A percentile compares a stretch with the other conserved stretches of the same genome.
Evolutionary conservation across 192 early-diverging fungal species (phyloP).

Genomic region (Glomus cerebriforme): DNA sequence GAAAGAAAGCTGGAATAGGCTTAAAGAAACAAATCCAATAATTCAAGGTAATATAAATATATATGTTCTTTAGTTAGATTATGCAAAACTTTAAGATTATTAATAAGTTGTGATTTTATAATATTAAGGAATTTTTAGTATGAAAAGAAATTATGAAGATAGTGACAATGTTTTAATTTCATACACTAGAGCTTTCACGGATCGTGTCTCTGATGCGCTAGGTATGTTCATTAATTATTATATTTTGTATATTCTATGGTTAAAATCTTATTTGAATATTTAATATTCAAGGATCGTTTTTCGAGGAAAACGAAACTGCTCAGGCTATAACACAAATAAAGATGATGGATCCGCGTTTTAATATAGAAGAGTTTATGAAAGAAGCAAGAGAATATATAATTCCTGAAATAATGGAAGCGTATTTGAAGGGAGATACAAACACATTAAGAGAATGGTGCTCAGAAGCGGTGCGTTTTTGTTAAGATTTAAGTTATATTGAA

Average conservation of each 20-base stretch:
- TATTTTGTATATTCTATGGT: neutral
- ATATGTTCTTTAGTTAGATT: neutral
- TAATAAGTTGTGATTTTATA: constrained; percentile 4
- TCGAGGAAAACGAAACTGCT: constrained; percentile 94
- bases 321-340: constrained; percentile 84
- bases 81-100: neutral
- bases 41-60: constrained; percentile 60
- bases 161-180: constrained; percentile 84
- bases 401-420: constrained; percentile 96
- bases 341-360: constrained; percentile 84
- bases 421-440: constrained; percentile 81
- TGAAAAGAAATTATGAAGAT: constrained; percentile 82
- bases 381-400: constrained; percentile 91
- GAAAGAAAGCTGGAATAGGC: constrained; percentile 90
- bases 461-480: constrained; percentile 70
- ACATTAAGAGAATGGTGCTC: constrained; percentile 92
- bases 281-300: constrained; percentile 60
- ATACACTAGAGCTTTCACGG: constrained; percentile 73
- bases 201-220: constrained; percentile 74
- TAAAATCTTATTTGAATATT: neutral
- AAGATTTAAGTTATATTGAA: neutral
- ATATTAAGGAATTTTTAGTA: constrained; percentile 64
- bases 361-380: constrained; percentile 83
- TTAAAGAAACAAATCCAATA: constrained; percentile 86
- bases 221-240: constrained; percentile 40